These are phyloP conservation scores for Rutstroemia sp. DNA, from an alignment of 2,329 filamentous ascomycete genomes.

Conservation along the genomic window DNA sequence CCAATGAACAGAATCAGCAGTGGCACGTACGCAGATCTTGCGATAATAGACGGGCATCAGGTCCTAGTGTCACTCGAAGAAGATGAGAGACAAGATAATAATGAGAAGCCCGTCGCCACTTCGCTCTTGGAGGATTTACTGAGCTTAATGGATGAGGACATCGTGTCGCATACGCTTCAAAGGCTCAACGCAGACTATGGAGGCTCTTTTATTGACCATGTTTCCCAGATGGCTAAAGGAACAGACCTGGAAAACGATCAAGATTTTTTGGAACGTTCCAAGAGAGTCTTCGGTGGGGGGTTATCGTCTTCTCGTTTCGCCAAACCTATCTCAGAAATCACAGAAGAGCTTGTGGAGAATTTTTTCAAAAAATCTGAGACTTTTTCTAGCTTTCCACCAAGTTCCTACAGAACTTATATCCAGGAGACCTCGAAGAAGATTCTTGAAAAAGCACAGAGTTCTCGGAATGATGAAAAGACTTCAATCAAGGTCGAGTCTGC, in stretches of 20 bases:
- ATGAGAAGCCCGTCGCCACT: background rate
- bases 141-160: background rate
- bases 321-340: background rate
- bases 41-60: background rate
- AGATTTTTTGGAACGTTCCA: slow-evolving; percentile 7
- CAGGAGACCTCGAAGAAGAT: slow-evolving; percentile 5
- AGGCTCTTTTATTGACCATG: slow-evolving; percentile 9
- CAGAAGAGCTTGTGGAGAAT: slow-evolving; percentile 1
- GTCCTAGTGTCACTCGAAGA: slow-evolving; percentile 10
- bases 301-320: slow-evolving; percentile 9
- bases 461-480: background rate
- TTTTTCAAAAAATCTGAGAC: slow-evolving; percentile 3
- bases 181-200: background rate
- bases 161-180: slow-evolving; percentile 1
- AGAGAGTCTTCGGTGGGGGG: slow-evolving; percentile 5
- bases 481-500: background rate
- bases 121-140: slow-evolving; percentile 6
- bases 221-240: background rate
- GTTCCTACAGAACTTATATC: background rate
- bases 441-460: slow-evolving; percentile 8
- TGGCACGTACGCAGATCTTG: slow-evolving; percentile 6
- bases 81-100: background rate
- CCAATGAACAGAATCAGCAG: slow-evolving; percentile 10
- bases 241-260: slow-evolving; percentile 2
- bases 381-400: background rate